phyloP scores from a whole-genome alignment of 306 rosid species.

The Cucurbita pepo region DNA sequence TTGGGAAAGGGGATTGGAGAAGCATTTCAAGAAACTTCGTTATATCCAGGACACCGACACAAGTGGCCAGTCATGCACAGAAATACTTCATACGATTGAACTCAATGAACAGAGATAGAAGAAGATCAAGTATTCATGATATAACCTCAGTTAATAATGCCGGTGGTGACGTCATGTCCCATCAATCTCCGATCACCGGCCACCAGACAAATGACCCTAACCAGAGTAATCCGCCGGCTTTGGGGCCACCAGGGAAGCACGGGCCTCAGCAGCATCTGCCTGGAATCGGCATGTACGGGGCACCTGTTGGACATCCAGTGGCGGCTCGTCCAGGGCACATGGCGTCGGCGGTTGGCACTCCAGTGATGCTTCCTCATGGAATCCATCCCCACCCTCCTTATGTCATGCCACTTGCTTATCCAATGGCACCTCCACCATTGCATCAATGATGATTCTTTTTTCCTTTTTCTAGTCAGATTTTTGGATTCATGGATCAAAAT shows the following conservation, averaged over 20 bases:
- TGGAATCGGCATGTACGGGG: conserved; percentile 77
- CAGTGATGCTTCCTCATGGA: conserved; percentile 83
- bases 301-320: conserved; percentile 77
- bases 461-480: conserved; percentile 4
- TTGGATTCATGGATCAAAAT: conserved; percentile 4
- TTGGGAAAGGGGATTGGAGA: conserved; percentile 99
- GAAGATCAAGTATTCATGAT: conserved; percentile 94
- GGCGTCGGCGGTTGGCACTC: conserved; percentile 89
- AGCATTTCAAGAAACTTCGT: conserved; percentile 96
- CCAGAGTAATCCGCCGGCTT: conserved; percentile 27
- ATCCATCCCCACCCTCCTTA: conserved; percentile 47
- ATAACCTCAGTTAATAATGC: conserved; percentile 79
- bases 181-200: conserved; percentile 76
- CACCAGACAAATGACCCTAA: conserved; percentile 36
- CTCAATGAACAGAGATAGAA: conserved; percentile 89
- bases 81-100: conserved; percentile 88
- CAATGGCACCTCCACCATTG: conserved; percentile 93
- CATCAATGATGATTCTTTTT: conserved; percentile 33
- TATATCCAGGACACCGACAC: conserved; percentile 91
- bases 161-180: conserved; percentile 19
- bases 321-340: conserved; percentile 71
- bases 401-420: conserved; percentile 83
- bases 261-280: conserved; percentile 51
- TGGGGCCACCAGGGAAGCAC: conserved; percentile 52
- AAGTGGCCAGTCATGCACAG: conserved; percentile 97